A percentile compares a stretch with the other conserved stretches of the same genome.
phyloP scores from a whole-genome alignment of 306 rosid genomes.

The Vicia villosa region DNA sequence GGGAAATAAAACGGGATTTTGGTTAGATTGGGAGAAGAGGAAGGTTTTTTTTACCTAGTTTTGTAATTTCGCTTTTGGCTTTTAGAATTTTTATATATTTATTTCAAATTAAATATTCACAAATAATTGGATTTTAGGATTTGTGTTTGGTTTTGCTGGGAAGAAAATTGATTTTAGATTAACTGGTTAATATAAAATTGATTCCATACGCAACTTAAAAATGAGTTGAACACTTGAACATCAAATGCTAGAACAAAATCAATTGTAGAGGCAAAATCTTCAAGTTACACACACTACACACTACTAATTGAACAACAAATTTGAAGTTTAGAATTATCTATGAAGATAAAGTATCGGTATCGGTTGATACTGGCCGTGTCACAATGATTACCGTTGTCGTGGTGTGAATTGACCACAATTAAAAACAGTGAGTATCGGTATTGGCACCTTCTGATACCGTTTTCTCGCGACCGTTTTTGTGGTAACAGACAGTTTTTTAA shows the following conservation, averaged over 20 bases:
- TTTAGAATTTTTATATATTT: not conserved
- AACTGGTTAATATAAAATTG: too few relatives aligned
- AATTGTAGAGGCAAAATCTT: not conserved
- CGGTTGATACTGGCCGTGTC: too few relatives aligned
- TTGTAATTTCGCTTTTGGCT: slow-evolving; percentile 29
- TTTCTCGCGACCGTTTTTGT: too few relatives aligned
- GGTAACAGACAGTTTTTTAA: too few relatives aligned
- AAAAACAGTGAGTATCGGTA: too few relatives aligned
- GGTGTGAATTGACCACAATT: too few relatives aligned
- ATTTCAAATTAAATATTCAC: not conserved
- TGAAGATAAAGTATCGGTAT: not conserved
- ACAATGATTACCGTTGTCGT: too few relatives aligned
- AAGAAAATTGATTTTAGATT: not conserved
- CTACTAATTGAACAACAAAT: too few relatives aligned
- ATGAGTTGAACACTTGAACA: not conserved
- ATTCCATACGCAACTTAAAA: not conserved
- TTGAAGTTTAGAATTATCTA: not conserved
- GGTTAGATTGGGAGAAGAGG: slow-evolving; percentile 29
- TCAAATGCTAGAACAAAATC: not conserved
- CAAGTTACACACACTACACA: not conserved
- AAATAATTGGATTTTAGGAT: not conserved
- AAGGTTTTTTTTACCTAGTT: slow-evolving; percentile 29
- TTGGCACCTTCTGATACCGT: too few relatives aligned
- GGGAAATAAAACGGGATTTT: slow-evolving; percentile 21
- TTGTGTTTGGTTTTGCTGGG: not conserved